phyloP scores from a whole-genome alignment of 306 rosid genomes.

The Parietaria judaica region DNA sequence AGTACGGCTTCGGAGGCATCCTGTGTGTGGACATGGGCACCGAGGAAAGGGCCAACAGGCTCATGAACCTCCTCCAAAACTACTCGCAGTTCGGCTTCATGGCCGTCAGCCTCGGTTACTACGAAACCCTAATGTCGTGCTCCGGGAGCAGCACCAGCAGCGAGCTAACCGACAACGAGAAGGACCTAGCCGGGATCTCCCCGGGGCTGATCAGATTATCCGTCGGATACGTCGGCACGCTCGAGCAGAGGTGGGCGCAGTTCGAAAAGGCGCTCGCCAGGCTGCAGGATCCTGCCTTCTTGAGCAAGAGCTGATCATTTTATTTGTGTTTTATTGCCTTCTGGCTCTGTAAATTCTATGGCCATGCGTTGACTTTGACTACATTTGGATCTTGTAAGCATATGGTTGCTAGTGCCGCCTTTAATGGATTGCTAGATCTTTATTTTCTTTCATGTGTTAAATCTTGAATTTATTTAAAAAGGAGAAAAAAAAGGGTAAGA shows the following conservation, averaged over 20 bases:
- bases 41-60: conserved; percentile 63
- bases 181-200: conserved; percentile 64
- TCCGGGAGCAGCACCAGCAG: conserved; percentile 94
- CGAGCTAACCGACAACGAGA: conserved; percentile 56
- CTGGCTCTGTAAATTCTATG: not conserved
- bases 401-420: too few species aligned
- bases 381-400: too few species aligned
- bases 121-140: conserved; percentile 88
- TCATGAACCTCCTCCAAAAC: conserved; percentile 69
- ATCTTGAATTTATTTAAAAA: too few species aligned
- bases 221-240: conserved; percentile 62
- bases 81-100: conserved; percentile 68
- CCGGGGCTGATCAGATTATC: conserved; percentile 84
- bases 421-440: too few species aligned
- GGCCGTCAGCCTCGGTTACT: conserved; percentile 89
- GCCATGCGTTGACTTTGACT: not conserved
- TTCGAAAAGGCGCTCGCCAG: conserved; percentile 53
- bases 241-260: conserved; percentile 85
- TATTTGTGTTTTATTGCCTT: not conserved
- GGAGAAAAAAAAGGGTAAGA: too few species aligned
- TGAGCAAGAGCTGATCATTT: conserved; percentile 5
- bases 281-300: conserved; percentile 31
- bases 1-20: conserved; percentile 75
- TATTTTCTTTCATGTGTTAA: too few species aligned
- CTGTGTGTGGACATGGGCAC: conserved; percentile 85